Evolutionary conservation across 768 basidiomycete species (phyloP).

Genomic region (Tulasnella sp.): DNA sequence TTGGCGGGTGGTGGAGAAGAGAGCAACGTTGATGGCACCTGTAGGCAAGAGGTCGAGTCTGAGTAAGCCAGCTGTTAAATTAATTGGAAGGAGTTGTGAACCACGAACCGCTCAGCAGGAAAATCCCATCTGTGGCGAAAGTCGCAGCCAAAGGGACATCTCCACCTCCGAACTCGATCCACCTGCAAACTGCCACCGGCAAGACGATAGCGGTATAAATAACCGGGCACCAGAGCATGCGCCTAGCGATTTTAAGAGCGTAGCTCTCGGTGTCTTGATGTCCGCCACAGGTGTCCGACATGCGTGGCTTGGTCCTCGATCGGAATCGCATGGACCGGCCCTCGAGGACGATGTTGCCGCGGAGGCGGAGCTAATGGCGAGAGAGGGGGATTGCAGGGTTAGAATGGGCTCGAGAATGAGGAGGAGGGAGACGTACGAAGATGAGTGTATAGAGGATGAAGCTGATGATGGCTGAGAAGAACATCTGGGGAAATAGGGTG

Average conservation of each 20-base stretch:
- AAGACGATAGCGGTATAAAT: slow-evolving; percentile 13
- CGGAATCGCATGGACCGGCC: slow-evolving; percentile 4
- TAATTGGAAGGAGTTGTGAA: neutral
- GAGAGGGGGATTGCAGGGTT: neutral
- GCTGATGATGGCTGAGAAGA: slow-evolving; percentile 24
- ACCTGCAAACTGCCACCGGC: slow-evolving; percentile 16
- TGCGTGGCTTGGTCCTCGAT: neutral
- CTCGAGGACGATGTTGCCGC: slow-evolving; percentile 25
- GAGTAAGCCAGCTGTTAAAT: neutral
- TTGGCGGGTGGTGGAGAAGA: slow-evolving; percentile 8
- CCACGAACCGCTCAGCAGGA: neutral
- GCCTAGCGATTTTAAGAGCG: slow-evolving; percentile 7
- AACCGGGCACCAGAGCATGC: slow-evolving; percentile 27
- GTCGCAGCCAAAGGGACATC: neutral
- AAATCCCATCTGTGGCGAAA: slow-evolving; percentile 1
- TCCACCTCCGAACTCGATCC: slow-evolving; percentile 17
- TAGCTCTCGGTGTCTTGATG: slow-evolving; percentile 1
- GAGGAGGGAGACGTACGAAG: neutral
- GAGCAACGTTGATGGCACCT: slow-evolving; percentile 19
- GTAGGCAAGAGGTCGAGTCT: neutral
- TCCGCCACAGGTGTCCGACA: neutral
- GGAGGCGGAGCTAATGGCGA: slow-evolving; percentile 10
- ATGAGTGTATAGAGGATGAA: slow-evolving; percentile 21
- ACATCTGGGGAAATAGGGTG: neutral
- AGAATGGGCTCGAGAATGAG: neutral